Base-by-base conservation (phyloP, 805 yeast species). In the Kluyveromyces nonfermentans region DNA sequence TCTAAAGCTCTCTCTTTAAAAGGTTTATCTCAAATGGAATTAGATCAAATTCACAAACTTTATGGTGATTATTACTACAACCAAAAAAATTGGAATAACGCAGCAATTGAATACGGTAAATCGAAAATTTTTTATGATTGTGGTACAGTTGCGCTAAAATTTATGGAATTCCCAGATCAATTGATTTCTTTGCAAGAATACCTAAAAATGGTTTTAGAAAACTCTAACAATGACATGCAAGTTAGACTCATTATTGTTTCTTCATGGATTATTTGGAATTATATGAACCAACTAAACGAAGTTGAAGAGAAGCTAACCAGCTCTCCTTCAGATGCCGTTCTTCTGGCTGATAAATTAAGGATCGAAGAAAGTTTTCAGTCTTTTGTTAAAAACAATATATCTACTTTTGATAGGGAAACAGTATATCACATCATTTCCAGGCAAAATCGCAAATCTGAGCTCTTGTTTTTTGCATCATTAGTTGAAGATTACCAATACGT, bases 401-500 rank as follows among this genome's bases (percentile, higher is more conserved):
- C 67, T 20, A 52, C 60, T 5, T 55, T 87, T n/a, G 94, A 88
- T 57, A 70, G 70, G 31, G 71, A 71, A 8, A 81, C 95, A 0
- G 68, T 85, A 0, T 85, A 82, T 54, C 88, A 86, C 55, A 74
- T 89, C 5, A 71, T 90, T 41, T 63, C 73, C 0, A 74, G 79
- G 2, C 83, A 83, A 53, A 82, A 87, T 47, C 70, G 83, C 45
- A 74, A 74, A 39, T 70, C 74, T 0, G 83, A 81, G 56, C 64
- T 88, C 14, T 54, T 90, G 1, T 73, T 68, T 46, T 86, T 75
- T 62, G 89, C 96, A 0, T 77, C 75, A 30, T 56, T 79, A 16
- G 72, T 82, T 7, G 70, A 75, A 37, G 96, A 93, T 58, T 77
- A 72, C 56, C 77, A 76, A 37, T 84, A 74, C 60, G 82, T 87